Evolutionary conservation across 2,329 filamentous ascomycete genomes (phyloP).

Genomic region (Alternaria gaisen): DNA sequence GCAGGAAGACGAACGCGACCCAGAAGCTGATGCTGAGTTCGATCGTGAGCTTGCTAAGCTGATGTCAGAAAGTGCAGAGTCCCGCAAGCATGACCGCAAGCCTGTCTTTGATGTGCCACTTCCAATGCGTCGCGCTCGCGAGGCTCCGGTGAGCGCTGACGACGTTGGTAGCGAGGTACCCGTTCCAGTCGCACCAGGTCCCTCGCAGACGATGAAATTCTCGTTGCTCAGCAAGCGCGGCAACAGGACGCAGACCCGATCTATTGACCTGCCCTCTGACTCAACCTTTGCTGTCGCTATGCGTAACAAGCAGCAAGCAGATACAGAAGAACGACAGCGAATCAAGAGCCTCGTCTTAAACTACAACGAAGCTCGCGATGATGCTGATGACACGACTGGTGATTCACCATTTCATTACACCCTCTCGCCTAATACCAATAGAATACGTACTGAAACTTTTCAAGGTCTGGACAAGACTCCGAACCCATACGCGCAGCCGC

Average conservation of each 20-base stretch:
- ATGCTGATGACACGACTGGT: conserved; percentile 75
- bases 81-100: conserved; percentile 94
- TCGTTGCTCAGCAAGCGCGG: conserved; percentile 94
- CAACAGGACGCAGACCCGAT: conserved; percentile 94
- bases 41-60: conserved; percentile 97
- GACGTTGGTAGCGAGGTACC: conserved; percentile 54
- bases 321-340: conserved; percentile 94
- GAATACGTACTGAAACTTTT: conserved; percentile 53
- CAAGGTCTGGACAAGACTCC: conserved; percentile 53
- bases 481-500: conserved; percentile 56
- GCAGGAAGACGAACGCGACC: conserved; percentile 88
- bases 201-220: conserved; percentile 84
- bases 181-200: conserved; percentile 42
- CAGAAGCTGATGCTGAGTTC: conserved; percentile 95
- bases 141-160: conserved; percentile 55
- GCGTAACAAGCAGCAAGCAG: conserved; percentile 93
- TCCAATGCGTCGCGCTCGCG: conserved; percentile 81
- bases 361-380: conserved; percentile 84
- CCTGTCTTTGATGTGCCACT: conserved; percentile 94
- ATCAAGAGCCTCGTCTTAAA: conserved; percentile 98
- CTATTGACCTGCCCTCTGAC: conserved; percentile 87
- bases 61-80: conserved; percentile 97
- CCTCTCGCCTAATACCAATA: conserved; percentile 59
- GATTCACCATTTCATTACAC: conserved; percentile 58
- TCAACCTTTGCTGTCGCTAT: conserved; percentile 96